These are phyloP conservation scores for Platanus orientalis DNA, from an alignment of 164 flowering plant genomes.

Conservation along the genomic window DNA sequence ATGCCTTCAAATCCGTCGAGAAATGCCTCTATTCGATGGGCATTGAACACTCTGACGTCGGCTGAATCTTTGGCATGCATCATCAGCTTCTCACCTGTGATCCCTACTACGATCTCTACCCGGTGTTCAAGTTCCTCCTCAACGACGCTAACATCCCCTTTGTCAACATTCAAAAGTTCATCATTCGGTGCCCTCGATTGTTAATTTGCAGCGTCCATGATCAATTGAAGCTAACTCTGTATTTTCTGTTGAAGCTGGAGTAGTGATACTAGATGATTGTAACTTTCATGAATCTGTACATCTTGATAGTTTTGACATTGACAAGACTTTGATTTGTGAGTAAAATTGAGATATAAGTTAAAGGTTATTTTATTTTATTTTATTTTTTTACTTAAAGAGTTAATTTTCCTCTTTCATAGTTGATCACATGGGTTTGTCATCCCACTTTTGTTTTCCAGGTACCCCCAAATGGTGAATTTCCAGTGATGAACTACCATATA, in stretches of 20 bases:
- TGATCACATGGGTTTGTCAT: neutral
- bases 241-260: constrained; percentile 50
- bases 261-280: too few species aligned
- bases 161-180: constrained; percentile 38
- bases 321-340: constrained; percentile 75
- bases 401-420: neutral
- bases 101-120: constrained; percentile 49
- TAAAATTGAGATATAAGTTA: too few species aligned
- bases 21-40: constrained; percentile 66
- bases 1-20: constrained; percentile 49
- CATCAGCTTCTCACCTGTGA: constrained; percentile 71
- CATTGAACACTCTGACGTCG: constrained; percentile 43
- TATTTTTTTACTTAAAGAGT: neutral
- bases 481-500: constrained; percentile 98
- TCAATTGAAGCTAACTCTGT: constrained; percentile 57
- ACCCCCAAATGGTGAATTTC: constrained; percentile 95
- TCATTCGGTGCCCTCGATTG: constrained; percentile 68
- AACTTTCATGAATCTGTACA: too few species aligned
- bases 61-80: constrained; percentile 70
- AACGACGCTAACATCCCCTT: constrained; percentile 50
- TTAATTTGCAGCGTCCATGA: constrained; percentile 41
- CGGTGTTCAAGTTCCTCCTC: constrained; percentile 65
- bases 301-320: too few species aligned
- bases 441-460: constrained; percentile 38
- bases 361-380: too few species aligned